These are phyloP conservation scores for Drechslerella coelobrocha DNA, from an alignment of 2,329 filamentous ascomycete species.

Conservation along the genomic window DNA sequence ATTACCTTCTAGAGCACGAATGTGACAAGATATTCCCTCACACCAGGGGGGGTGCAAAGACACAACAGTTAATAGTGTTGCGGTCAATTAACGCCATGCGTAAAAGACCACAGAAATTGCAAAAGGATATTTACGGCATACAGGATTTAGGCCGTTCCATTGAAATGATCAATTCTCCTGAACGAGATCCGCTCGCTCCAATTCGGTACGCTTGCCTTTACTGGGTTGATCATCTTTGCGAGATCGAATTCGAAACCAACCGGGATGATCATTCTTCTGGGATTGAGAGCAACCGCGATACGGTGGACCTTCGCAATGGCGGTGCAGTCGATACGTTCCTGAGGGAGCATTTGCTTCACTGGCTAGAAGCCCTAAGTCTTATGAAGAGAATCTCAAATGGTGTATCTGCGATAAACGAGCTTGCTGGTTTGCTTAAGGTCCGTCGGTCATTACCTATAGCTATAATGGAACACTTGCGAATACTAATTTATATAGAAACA, in stretches of 20 bases:
- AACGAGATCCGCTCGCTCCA: constrained; percentile 13
- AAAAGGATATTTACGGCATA: constrained; percentile 13
- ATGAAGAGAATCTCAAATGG: constrained; percentile 54
- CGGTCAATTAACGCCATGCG: constrained; percentile 18
- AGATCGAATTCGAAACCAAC: not conserved
- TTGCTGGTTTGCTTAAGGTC: constrained; percentile 44
- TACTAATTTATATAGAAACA: constrained; percentile 23
- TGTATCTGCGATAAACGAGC: constrained; percentile 52
- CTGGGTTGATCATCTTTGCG: not conserved
- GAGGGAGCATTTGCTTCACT: constrained; percentile 17
- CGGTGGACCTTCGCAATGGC: constrained; percentile 54
- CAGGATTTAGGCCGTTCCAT: not conserved
- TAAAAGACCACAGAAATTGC: not conserved
- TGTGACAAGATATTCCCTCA: not conserved
- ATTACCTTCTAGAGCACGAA: not conserved
- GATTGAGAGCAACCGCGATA: constrained; percentile 36
- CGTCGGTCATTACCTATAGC: not conserved
- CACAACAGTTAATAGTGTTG: constrained; percentile 10
- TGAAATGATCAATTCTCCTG: not conserved
- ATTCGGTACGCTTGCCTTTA: constrained; percentile 16
- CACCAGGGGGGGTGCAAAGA: not conserved
- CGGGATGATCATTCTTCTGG: constrained; percentile 49
- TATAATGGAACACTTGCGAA: constrained; percentile 38
- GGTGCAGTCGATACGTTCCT: constrained; percentile 57
- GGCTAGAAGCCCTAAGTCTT: constrained; percentile 49